phyloP scores from a whole-genome alignment of 352 stramenopile genomes.

The Globisporangium emineosum region DNA sequence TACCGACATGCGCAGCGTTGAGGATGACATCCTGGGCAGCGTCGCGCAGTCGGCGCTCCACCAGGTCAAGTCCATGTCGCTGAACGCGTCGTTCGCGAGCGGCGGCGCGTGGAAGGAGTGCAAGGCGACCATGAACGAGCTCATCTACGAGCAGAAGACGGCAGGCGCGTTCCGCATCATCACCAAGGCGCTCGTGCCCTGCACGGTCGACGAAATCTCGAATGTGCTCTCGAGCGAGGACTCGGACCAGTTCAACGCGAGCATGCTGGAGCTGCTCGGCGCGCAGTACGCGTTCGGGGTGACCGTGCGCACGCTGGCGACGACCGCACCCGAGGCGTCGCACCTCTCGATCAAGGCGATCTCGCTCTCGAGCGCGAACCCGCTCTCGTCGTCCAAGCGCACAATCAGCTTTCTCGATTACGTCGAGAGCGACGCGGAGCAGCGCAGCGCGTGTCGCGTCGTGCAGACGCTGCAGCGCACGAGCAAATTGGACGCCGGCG shows the following conservation, averaged over 20 bases:
- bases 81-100: conserved; percentile 6
- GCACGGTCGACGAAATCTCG: conserved; percentile 21
- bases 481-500: conserved; percentile 2
- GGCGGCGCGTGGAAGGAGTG: conserved; percentile 11
- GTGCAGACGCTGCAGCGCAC: conserved; percentile 19
- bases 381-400: conserved; percentile 18
- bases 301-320: conserved; percentile 21
- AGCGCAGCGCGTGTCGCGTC: conserved; percentile 14
- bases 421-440: conserved; percentile 10
- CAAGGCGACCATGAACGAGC: conserved; percentile 4
- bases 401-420: conserved; percentile 25
- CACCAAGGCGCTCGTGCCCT: conserved; percentile 21
- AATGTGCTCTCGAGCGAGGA: conserved; percentile 19
- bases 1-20: conserved; percentile 3
- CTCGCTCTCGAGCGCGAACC: conserved; percentile 17
- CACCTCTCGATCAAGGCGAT: conserved; percentile 25
- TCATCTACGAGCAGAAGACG: conserved; percentile 13
- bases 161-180: conserved; percentile 18
- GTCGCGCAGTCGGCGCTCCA: conserved; percentile 17
- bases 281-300: conserved; percentile 21
- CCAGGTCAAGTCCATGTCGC: conserved; percentile 11
- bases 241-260: conserved; percentile 29
- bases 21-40: conserved; percentile 16
- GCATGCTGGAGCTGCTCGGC: conserved; percentile 27
- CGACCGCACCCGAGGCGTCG: not conserved